phyloP scores from a whole-genome alignment of 768 basidiomycete genomes.

The Boletus reticulatus region DNA sequence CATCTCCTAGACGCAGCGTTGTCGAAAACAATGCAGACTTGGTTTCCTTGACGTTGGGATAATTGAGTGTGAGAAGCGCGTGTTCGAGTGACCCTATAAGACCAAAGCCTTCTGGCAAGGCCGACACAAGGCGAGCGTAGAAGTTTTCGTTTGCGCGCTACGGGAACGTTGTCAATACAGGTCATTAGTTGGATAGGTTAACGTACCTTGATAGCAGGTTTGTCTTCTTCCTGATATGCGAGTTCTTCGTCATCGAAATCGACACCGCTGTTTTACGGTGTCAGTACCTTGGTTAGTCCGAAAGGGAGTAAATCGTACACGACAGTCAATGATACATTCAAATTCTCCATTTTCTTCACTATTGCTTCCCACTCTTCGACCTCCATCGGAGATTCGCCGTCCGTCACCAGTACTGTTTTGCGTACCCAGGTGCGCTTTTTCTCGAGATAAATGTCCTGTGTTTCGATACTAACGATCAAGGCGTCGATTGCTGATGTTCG shows the following conservation, averaged over 20 bases:
- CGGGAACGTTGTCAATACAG: background rate
- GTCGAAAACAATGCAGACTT: constrained; percentile 67
- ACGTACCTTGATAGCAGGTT: constrained; percentile 71
- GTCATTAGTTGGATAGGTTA: background rate
- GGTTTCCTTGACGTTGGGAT: constrained; percentile 62
- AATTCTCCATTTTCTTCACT: constrained; percentile 58
- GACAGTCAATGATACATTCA: constrained; percentile 60
- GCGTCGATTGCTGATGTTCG: constrained; percentile 70
- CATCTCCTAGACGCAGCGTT: constrained; percentile 76
- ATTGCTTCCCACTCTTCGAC: constrained; percentile 74
- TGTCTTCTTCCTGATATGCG: constrained; percentile 62
- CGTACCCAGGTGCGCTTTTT: constrained; percentile 83
- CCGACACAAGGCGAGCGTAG: constrained; percentile 46
- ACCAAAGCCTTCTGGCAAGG: constrained; percentile 32
- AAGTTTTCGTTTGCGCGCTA: constrained; percentile 78
- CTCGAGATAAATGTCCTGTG: constrained; percentile 63
- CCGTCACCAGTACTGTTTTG: constrained; percentile 81
- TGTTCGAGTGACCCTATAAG: constrained; percentile 31
- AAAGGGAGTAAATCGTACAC: constrained; percentile 48
- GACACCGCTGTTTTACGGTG: constrained; percentile 58
- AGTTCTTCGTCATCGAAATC: constrained; percentile 81
- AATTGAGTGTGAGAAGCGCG: constrained; percentile 26
- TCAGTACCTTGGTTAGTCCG: background rate
- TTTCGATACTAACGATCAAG: constrained; percentile 82
- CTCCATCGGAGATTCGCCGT: constrained; percentile 75